A percentile compares a stretch with the other conserved stretches of the same genome.
Evolutionary conservation across 2,329 filamentous ascomycete genomes (phyloP).

Genomic region (Cytospora leucostoma): DNA sequence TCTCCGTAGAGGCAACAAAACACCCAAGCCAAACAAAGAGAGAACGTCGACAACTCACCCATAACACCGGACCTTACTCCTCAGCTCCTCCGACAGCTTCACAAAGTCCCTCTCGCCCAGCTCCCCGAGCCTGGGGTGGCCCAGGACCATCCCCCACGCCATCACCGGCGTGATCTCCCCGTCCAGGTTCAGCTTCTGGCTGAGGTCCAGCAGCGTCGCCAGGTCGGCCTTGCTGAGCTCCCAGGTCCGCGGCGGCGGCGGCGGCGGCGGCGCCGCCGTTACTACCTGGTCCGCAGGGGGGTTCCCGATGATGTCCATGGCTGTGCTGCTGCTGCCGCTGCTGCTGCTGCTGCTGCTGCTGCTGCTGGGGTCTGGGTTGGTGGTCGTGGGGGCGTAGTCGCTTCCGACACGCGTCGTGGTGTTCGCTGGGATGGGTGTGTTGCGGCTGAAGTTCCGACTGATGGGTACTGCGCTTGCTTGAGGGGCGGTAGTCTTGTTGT

Average conservation of each 20-base stretch:
- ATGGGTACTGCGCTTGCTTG: conserved; percentile 26
- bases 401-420: neutral
- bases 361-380: neutral
- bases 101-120: conserved; percentile 70
- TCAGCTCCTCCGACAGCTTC: conserved; percentile 71
- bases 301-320: conserved; percentile 15
- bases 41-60: conserved; percentile 61
- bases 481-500: conserved; percentile 43
- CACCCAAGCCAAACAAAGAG: conserved; percentile 3
- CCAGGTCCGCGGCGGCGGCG: conserved; percentile 70
- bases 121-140: conserved; percentile 67
- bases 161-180: conserved; percentile 94
- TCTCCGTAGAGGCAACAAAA: no score
- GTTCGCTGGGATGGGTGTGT: neutral
- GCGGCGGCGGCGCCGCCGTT: no score
- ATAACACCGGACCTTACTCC: conserved; percentile 85
- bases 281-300: no score
- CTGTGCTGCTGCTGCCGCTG: neutral
- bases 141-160: conserved; percentile 83
- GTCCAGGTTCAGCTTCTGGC: conserved; percentile 77
- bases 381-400: neutral
- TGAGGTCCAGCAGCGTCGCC: conserved; percentile 79
- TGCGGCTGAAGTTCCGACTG: conserved; percentile 19
- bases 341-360: no score
- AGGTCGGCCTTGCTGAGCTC: conserved; percentile 77